Evolutionary conservation across 805 yeast species (phyloP).

Genomic region (Peterozyma xylosa): DNA sequence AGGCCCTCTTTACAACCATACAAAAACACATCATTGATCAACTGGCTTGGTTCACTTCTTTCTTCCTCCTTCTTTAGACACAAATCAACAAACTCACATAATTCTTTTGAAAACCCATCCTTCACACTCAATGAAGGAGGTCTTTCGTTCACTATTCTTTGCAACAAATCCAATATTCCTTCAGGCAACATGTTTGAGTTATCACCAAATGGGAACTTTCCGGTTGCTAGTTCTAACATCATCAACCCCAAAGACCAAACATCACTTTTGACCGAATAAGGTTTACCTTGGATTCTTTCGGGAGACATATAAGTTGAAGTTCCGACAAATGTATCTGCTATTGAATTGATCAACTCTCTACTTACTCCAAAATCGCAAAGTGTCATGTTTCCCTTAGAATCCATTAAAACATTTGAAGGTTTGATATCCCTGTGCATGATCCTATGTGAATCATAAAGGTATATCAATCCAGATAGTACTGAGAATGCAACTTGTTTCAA

Average conservation of each 20-base stretch:
- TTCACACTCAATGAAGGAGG: slow-evolving; percentile 60
- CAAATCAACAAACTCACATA: slow-evolving; percentile 63
- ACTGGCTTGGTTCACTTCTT: slow-evolving; percentile 68
- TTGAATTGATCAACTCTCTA: slow-evolving; percentile 83
- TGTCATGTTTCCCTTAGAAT: slow-evolving; percentile 80
- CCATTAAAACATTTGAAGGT: slow-evolving; percentile 88
- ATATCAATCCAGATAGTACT: slow-evolving; percentile 74
- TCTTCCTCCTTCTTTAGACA: slow-evolving; percentile 71
- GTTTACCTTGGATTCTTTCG: slow-evolving; percentile 92
- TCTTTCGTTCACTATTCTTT: slow-evolving; percentile 87
- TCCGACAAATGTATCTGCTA: slow-evolving; percentile 97
- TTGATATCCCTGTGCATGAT: slow-evolving; percentile 95
- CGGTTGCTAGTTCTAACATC: slow-evolving; percentile 83
- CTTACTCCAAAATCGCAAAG: slow-evolving; percentile 96
- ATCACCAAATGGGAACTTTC: slow-evolving; percentile 70
- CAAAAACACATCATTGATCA: slow-evolving; percentile 35
- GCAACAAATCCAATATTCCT: slow-evolving; percentile 84
- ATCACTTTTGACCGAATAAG: slow-evolving; percentile 91
- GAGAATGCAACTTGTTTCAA: slow-evolving; percentile 68
- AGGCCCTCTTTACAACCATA: slow-evolving; percentile 12
- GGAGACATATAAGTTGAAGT: slow-evolving; percentile 98
- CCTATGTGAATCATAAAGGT: slow-evolving; percentile 74
- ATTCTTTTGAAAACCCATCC: slow-evolving; percentile 37
- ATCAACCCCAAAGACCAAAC: slow-evolving; percentile 95
- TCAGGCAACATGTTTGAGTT: slow-evolving; percentile 42